phyloP scores from a whole-genome alignment of 73 alveolate genomes.

The Paramecium octaurelia region DNA sequence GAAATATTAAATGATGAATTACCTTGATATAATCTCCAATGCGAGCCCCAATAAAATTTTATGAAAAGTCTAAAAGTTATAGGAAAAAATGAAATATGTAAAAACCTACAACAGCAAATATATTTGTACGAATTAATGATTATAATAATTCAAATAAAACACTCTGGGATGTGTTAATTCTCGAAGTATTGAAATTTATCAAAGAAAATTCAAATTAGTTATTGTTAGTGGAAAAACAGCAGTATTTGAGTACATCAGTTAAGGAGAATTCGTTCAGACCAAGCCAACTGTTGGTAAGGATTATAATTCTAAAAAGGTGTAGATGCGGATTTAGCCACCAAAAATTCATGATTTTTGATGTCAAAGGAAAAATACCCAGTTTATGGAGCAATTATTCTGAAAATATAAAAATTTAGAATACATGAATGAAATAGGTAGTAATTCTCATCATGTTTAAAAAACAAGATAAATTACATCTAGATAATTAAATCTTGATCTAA shows the following conservation, averaged over 20 bases:
- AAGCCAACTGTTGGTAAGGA: slow-evolving; percentile 83
- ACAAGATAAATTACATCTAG: slow-evolving; percentile 33
- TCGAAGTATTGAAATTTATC: not conserved
- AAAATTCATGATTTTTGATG: slow-evolving; percentile 85
- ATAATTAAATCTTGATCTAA: slow-evolving; percentile 22
- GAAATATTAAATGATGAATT: too few relatives aligned
- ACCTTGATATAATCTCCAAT: too few relatives aligned
- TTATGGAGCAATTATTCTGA: slow-evolving; percentile 86
- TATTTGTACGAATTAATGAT: not conserved
- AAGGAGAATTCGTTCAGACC: slow-evolving; percentile 66
- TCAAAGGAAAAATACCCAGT: slow-evolving; percentile 83
- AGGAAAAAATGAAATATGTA: too few relatives aligned
- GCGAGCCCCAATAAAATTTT: too few relatives aligned
- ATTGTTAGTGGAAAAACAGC: slow-evolving; percentile 86
- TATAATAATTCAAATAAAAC: not conserved
- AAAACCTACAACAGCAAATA: not conserved
- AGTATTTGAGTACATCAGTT: slow-evolving; percentile 65
- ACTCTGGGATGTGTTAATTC: slow-evolving; percentile 14
- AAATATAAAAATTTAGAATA: slow-evolving; percentile 56
- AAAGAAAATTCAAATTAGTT: slow-evolving; percentile 69
- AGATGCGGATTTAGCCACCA: not conserved
- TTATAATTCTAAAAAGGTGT: slow-evolving; percentile 66
- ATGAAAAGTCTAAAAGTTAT: too few relatives aligned
- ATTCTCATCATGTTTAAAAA: slow-evolving; percentile 42
- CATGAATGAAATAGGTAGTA: slow-evolving; percentile 52